phyloP scores from a whole-genome alignment of 352 stramenopile genomes.

The Phytophthora melonis region DNA sequence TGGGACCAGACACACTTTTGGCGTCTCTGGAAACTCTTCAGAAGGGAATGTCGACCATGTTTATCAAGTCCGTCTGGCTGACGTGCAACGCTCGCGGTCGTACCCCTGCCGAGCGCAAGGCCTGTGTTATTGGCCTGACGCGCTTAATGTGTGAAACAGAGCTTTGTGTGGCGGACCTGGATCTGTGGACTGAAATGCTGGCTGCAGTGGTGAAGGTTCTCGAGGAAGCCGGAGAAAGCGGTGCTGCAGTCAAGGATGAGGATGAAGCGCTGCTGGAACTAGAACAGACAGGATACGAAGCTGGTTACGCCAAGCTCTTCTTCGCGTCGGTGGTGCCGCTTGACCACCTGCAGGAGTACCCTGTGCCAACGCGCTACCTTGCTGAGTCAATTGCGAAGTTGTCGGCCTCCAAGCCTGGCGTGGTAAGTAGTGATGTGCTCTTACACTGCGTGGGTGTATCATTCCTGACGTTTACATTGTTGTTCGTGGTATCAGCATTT shows the following conservation, averaged over 20 bases:
- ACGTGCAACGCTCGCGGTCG: conserved; percentile 81
- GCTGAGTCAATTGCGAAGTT: conserved; percentile 73
- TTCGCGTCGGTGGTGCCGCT: conserved; percentile 89
- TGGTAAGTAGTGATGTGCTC: conserved; percentile 52
- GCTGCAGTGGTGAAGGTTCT: conserved; percentile 62
- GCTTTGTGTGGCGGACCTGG: conserved; percentile 58
- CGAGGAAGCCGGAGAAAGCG: conserved; percentile 72
- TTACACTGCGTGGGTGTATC: not conserved
- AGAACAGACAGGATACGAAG: conserved; percentile 92
- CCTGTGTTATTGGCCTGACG: conserved; percentile 74
- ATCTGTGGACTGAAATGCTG: conserved; percentile 66
- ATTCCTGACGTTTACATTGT: conserved; percentile 32
- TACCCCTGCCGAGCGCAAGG: conserved; percentile 70
- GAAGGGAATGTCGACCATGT: conserved; percentile 92
- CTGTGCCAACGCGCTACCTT: conserved; percentile 64
- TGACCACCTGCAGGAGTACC: conserved; percentile 90
- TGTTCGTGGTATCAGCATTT: conserved; percentile 53
- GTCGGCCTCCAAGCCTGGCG: conserved; percentile 67
- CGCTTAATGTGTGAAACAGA: conserved; percentile 82
- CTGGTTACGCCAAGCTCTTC: conserved; percentile 94
- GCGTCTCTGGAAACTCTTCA: conserved; percentile 89
- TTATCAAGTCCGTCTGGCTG: conserved; percentile 91
- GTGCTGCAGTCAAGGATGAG: conserved; percentile 66
- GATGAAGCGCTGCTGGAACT: conserved; percentile 86
- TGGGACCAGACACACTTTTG: conserved; percentile 82